Percentiles rank a stretch among this genome's conserved stretches.
Conservation (phyloP, 23 red algal species). For the Gracilaria domingensis region DNA sequence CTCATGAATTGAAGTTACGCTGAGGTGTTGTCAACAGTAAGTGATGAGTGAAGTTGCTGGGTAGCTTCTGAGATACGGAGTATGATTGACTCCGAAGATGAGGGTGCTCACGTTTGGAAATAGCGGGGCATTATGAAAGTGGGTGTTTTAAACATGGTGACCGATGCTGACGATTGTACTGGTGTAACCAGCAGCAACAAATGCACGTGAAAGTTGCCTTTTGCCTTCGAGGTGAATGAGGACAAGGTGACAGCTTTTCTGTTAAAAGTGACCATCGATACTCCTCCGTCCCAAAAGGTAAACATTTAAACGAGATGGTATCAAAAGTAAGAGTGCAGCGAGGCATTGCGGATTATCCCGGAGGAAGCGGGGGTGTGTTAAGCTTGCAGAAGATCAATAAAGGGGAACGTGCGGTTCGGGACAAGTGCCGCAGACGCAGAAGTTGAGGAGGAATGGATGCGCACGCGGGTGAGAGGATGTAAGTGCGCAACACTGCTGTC, state of each 20-base stretch:
- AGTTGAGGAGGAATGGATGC: neutral
- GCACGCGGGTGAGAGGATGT: neutral
- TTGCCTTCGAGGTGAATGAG: neutral
- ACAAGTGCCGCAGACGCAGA: neutral
- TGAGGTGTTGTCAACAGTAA: neutral
- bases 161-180: neutral
- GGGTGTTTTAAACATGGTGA: neutral
- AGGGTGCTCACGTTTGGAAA: neutral
- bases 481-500: neutral
- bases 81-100: no score
- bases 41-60: neutral
- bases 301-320: neutral
- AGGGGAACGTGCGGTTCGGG: no score
- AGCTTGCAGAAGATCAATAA: neutral
- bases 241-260: neutral
- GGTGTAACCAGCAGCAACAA: neutral
- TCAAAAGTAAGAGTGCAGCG: neutral
- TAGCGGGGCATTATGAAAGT: neutral
- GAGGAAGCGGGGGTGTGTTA: neutral
- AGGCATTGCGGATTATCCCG: neutral
- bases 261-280: neutral
- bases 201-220: neutral
- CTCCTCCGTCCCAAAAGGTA: neutral
- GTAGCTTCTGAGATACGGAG: neutral
- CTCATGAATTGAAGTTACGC: neutral